phyloP scores from a whole-genome alignment of 805 yeast species.

The Candida nitratophila region DNA sequence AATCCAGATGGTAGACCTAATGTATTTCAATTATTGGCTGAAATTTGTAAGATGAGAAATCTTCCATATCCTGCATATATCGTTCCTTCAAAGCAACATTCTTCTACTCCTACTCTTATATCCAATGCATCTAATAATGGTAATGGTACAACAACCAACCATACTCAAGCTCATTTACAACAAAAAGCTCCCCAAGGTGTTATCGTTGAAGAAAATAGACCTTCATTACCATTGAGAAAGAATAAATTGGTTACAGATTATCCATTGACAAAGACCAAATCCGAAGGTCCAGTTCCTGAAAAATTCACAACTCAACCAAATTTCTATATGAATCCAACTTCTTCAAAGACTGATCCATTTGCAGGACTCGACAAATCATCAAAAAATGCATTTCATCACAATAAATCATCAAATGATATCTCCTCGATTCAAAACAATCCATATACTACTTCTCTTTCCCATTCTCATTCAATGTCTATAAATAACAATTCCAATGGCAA shows the following conservation, averaged over 20 bases:
- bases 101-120: slow-evolving; percentile 11
- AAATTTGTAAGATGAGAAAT: slow-evolving; percentile 55
- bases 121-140: neutral
- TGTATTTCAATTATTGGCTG: slow-evolving; percentile 63
- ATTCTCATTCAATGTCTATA: neutral
- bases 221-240: slow-evolving; percentile 5
- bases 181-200: neutral
- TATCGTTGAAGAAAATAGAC: slow-evolving; percentile 4
- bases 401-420: slow-evolving; percentile 7
- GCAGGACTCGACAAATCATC: slow-evolving; percentile 32
- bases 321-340: neutral
- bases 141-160: too few relatives aligned
- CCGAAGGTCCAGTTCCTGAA: slow-evolving; percentile 7
- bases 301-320: neutral
- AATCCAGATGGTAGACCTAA: slow-evolving; percentile 72
- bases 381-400: slow-evolving; percentile 20
- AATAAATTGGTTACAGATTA: slow-evolving; percentile 2
- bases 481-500: neutral
- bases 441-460: neutral
- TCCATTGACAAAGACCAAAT: slow-evolving; percentile 10
- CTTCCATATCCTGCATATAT: slow-evolving; percentile 25
- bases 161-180: too few relatives aligned
- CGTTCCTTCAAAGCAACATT: slow-evolving; percentile 24
- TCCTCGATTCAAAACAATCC: neutral
- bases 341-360: slow-evolving; percentile 29